phyloP scores from a whole-genome alignment of 192 early-diverging fungal species.

The Entophlyctis luteolus region DNA sequence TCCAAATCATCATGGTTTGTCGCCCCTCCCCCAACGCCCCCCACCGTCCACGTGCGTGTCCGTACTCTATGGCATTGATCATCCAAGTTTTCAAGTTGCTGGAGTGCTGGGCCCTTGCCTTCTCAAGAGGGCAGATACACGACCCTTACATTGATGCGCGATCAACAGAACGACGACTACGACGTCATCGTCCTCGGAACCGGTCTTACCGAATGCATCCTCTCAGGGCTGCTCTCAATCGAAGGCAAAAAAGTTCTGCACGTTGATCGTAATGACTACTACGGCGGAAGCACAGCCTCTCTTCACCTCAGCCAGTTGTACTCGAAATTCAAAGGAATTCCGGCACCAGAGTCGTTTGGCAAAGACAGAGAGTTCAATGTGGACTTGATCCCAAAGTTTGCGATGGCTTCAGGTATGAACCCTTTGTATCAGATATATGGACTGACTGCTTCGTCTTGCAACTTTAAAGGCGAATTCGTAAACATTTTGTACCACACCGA shows the following conservation, averaged over 20 bases:
- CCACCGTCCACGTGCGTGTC: too few relatives aligned
- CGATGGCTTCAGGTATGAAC: conserved; percentile 83
- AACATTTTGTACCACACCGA: conserved; percentile 95
- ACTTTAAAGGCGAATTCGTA: conserved; percentile 95
- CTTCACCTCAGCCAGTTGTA: conserved; percentile 79
- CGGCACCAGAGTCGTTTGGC: conserved; percentile 68
- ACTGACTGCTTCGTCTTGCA: too few relatives aligned
- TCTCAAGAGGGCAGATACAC: too few relatives aligned
- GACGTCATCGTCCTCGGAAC: conserved; percentile 43
- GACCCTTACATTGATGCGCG: too few relatives aligned
- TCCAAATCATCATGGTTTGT: too few relatives aligned
- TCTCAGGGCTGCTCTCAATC: conserved; percentile 44
- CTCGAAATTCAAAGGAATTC: conserved; percentile 23
- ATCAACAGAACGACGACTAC: conserved; percentile 4
- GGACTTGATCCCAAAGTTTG: conserved; percentile 98
- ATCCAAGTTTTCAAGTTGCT: too few relatives aligned
- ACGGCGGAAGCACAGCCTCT: conserved; percentile 85
- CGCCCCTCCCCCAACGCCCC: too few relatives aligned
- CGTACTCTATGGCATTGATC: too few relatives aligned
- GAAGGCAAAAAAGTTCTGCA: conserved; percentile 47
- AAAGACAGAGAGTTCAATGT: conserved; percentile 86
- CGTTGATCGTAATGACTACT: conserved; percentile 69
- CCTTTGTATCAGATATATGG: too few relatives aligned
- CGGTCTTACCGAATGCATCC: conserved; percentile 46
- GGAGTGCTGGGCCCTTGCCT: too few relatives aligned